Evolutionary conservation across 2,329 filamentous ascomycete species (phyloP).

Genomic region (Alternaria sp.): DNA sequence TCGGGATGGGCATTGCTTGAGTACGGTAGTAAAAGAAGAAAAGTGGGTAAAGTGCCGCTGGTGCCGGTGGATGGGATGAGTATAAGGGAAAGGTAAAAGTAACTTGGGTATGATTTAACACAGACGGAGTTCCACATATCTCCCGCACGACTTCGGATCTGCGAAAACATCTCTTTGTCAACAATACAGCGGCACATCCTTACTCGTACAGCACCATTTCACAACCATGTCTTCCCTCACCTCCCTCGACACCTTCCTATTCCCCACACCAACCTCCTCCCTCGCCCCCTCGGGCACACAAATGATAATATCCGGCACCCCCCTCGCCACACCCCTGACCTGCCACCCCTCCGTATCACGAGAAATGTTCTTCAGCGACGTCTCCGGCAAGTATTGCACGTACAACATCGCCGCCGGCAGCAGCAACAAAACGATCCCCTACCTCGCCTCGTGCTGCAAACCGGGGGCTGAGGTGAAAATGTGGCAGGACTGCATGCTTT

Average conservation of each 20-base stretch:
- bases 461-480: neutral
- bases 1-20: neutral
- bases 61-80: neutral
- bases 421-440: neutral
- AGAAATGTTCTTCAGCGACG: neutral
- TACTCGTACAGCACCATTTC: neutral
- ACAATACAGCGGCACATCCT: neutral
- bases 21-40: neutral
- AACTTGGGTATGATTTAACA: accelerated
- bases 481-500: neutral
- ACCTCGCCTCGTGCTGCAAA: neutral
- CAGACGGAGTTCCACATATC: neutral
- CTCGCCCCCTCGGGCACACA: neutral
- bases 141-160: neutral
- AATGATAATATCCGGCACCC: neutral
- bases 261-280: neutral
- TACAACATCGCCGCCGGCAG: accelerated
- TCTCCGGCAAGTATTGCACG: accelerated
- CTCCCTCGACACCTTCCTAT: neutral
- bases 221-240: neutral
- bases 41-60: neutral
- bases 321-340: neutral
- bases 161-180: neutral
- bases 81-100: neutral
- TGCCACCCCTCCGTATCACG: neutral